Percentiles rank a stretch among this genome's conserved stretches.
phyloP scores from a whole-genome alignment of 352 stramenopile species.

The Saprolegnia diclina region DNA sequence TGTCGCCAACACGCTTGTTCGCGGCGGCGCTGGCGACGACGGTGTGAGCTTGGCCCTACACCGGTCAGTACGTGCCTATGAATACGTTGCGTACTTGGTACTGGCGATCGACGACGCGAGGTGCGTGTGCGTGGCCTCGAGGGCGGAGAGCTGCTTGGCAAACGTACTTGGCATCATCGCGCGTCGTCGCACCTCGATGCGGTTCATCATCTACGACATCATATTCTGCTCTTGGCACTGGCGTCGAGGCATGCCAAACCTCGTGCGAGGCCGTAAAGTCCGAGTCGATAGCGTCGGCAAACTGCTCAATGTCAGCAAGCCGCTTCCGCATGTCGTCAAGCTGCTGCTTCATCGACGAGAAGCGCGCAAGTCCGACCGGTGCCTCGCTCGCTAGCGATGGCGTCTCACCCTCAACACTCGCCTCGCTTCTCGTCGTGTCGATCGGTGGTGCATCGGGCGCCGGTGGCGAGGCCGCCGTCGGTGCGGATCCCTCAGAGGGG shows the following conservation, averaged over 20 bases:
- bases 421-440: not conserved
- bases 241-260: not conserved
- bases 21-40: not conserved
- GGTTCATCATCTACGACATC: slow-evolving; percentile 18
- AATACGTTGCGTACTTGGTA: not conserved
- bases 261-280: slow-evolving; percentile 22
- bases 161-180: not conserved
- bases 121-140: not conserved
- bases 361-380: not conserved
- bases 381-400: not conserved
- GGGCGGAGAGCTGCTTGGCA: not conserved
- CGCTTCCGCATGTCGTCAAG: slow-evolving; percentile 12
- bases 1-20: slow-evolving; percentile 2
- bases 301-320: slow-evolving; percentile 17
- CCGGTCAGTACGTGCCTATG: not conserved
- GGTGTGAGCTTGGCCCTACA: not conserved
- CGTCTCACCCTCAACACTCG: not conserved
- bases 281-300: slow-evolving; percentile 20
- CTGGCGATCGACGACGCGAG: not conserved
- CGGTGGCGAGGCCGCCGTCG: no score
- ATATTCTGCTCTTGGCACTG: no score
- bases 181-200: slow-evolving; percentile 10
- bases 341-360: slow-evolving; percentile 17
- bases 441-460: not conserved
- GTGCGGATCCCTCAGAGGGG: no score